These are phyloP conservation scores for Przewalskia tangutica DNA, from an alignment of 257 asterid species.

Conservation along the genomic window DNA sequence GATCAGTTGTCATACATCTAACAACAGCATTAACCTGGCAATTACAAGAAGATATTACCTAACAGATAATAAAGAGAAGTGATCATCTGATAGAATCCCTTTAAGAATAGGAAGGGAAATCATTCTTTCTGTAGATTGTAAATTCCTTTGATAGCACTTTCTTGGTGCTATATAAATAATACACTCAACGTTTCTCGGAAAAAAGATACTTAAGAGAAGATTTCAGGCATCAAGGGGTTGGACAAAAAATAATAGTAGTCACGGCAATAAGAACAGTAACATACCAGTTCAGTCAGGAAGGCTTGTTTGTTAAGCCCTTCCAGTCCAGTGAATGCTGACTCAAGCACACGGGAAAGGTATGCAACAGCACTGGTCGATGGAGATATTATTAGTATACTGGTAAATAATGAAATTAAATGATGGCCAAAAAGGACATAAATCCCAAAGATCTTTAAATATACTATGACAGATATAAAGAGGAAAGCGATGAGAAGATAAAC, in stretches of 20 bases:
- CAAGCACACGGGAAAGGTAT: conserved; percentile 91
- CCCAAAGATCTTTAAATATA: not conserved
- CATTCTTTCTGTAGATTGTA: not conserved
- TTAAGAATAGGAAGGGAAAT: not conserved
- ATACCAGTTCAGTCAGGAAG: conserved; percentile 85
- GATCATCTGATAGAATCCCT: not conserved
- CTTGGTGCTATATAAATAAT: not conserved
- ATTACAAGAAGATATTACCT: not conserved
- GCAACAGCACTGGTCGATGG: conserved; percentile 65
- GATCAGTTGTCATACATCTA: not conserved
- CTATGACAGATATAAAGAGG: not conserved
- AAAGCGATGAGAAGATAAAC: not conserved
- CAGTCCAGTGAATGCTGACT: conserved; percentile 90
- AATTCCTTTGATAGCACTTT: not conserved
- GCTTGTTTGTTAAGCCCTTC: conserved; percentile 98
- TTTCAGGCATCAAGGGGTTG: not conserved
- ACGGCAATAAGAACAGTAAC: conserved; percentile 5
- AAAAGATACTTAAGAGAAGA: not conserved
- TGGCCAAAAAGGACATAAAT: not conserved
- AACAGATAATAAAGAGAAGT: not conserved
- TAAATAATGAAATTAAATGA: not conserved
- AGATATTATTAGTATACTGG: not conserved
- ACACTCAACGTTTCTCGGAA: not conserved
- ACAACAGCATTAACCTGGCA: not conserved
- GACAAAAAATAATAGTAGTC: not conserved